Conservation (phyloP, 2,329 filamentous ascomycete genomes). For the Fusarium brevicatenulatum region DNA sequence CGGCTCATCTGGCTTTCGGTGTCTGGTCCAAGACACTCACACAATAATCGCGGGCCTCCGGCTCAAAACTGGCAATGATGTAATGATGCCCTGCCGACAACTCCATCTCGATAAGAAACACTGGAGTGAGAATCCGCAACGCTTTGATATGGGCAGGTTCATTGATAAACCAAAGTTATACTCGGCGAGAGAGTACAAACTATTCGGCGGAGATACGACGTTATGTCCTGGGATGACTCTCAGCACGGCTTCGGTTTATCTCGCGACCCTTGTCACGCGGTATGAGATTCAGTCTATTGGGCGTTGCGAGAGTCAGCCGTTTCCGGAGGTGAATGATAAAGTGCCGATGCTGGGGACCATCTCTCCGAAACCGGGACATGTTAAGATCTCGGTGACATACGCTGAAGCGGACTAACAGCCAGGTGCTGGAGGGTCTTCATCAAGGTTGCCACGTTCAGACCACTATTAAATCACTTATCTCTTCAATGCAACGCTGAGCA, state of each 20-base stretch:
- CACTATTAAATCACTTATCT: not conserved
- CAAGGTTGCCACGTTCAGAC: not conserved
- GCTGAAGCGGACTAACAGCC: no score
- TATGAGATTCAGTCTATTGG: not conserved
- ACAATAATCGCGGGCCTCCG: not conserved
- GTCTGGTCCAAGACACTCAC: not conserved
- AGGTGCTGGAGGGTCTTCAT: no score
- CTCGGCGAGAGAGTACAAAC: not conserved
- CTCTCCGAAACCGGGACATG: not conserved
- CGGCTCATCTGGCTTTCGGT: not conserved
- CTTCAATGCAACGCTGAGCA: accelerated
- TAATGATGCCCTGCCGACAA: not conserved
- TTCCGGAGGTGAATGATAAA: not conserved
- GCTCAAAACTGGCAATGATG: not conserved
- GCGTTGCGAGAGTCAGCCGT: not conserved
- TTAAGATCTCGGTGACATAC: not conserved
- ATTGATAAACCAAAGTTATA: not conserved
- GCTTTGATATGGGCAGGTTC: not conserved
- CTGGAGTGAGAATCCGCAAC: not conserved
- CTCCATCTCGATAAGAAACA: not conserved
- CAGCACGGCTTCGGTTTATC: not conserved
- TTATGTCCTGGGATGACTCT: not conserved
- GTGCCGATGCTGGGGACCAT: not conserved
- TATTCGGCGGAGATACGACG: not conserved
- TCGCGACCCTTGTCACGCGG: not conserved